Evolutionary conservation across 2,329 filamentous ascomycete genomes (phyloP), one percentile per base, ranked within the genome.

Genomic region (Byssoonygena ceratinophila): DNA sequence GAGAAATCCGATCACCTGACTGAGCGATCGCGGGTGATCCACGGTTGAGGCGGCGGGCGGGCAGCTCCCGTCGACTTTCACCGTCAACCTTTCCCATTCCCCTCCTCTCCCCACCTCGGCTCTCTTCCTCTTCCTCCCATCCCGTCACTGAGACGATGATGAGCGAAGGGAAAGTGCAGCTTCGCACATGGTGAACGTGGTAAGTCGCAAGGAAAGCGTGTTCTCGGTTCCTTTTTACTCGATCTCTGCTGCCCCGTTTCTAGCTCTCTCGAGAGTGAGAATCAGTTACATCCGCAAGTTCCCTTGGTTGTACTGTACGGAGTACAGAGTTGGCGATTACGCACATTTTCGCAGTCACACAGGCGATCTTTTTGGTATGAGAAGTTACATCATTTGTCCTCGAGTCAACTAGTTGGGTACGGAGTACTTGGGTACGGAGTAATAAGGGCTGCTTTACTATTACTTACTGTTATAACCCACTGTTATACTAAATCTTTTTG

Each of bases 281-380:
- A n/a, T 22, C 44, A 36, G 31, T 29, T 46, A 23, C 44, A 46
- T 36, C 23, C 22, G 45, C 32, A 39, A 18, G 32, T 22, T 47
- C 31, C 45, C 45, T 47, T 47, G n/a, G 45, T 47, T 31, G 31
- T 25, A 36, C 45, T 37, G 12, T 41, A 41, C 39, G 4, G 9
- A 23, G 27, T 29, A 29, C 27, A 29, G 27, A 29, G 27, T n/a
- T n/a, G n/a, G 16, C 12, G 27, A 32, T 27, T 29, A 27, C 41
- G n/a, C 41, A 44, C 41, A 9, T 47, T 25, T 47, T 29, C n/a
- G 45, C 45, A 37, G 45, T 47, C 22, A 39, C 45, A 47, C 45
- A 27, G 32, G 14, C 22, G 20, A 18, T 36, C 20, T 16, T 47
- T n/a, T 25, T 47, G 45, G 31, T 37, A 37, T 37, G 22, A 39